Evolutionary conservation across 495 filamentous ascomycete genomes (phyloP), one percentile per base, ranked within the genome.

Genomic region (Penicillium antarcticum): DNA sequence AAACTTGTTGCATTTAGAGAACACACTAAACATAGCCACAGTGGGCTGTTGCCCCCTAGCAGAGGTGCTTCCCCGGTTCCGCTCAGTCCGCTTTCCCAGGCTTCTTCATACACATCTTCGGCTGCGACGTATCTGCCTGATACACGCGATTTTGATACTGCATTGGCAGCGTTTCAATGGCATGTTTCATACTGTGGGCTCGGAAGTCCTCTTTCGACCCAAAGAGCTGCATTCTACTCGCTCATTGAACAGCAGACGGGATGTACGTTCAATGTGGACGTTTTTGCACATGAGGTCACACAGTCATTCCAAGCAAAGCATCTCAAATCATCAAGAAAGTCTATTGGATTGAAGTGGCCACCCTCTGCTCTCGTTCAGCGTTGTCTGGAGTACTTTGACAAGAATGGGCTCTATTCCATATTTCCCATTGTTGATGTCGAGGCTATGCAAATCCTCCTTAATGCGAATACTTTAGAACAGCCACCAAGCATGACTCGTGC

Each of bases 131-230:
- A 42, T 35, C 31, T 57, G 16, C 44, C 53, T 0, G 57, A 65
- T 24, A 53, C 60, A 2, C 45, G 48, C 17, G 48, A 49, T 37
- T 45, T 68, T 19, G 60, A 66, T 24, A 52, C 54, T 21, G 56
- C 58, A 1, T 23, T 66, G 16, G 47, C 56, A 18, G 45, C 56
- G 7, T 61, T 66, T 21, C 52, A 48, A 34, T 55, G 46, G 44
- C 58, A 66, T 40, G 37, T 69, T 14, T 48, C 56, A 13, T 53
- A 53, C 19, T 69, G 63, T 19, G 63, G 61, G 1, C 54, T 61
- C 12, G 60, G 65, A 6, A 40, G 26, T 35, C 14, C 57, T 12
- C 49, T 50, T 18, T 63, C 59, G 13, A 35, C 43, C 2, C 44
- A 52, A 31, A 52, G 62, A 46, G 37, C 53, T 17, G 40, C 42